A percentile compares a stretch with the other conserved stretches of the same genome.
These are phyloP conservation scores for Penicillium cinerascens DNA, from an alignment of 495 filamentous ascomycete genomes.

Conservation along the genomic window DNA sequence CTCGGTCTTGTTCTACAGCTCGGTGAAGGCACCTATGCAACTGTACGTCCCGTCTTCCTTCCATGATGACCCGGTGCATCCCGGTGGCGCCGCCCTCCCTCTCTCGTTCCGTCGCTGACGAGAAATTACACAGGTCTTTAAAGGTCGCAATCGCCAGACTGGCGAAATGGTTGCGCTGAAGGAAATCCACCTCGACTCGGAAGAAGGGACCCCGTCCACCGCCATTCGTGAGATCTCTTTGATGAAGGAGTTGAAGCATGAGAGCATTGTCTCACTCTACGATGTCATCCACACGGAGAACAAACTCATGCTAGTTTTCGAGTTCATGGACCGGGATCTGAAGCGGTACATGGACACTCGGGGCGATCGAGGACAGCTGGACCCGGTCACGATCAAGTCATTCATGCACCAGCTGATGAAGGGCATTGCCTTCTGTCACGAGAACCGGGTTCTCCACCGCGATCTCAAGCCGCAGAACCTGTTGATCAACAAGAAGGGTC, in stretches of 20 bases:
- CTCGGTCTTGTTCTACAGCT: slow-evolving; percentile 46
- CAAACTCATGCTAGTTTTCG: slow-evolving; percentile 98
- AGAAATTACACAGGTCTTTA: slow-evolving; percentile 72
- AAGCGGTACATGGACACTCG: slow-evolving; percentile 98
- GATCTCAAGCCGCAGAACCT: slow-evolving; percentile 95
- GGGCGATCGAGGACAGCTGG: slow-evolving; percentile 76
- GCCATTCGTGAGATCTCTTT: slow-evolving; percentile 97
- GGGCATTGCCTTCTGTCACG: slow-evolving; percentile 95
- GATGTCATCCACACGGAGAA: slow-evolving; percentile 99
- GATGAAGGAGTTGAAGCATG: slow-evolving; percentile 98
- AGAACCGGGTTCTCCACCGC: slow-evolving; percentile 92
- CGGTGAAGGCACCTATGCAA: slow-evolving; percentile 98
- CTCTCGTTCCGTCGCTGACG: slow-evolving; percentile 15
- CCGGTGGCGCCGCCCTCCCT: neutral
- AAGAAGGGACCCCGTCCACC: slow-evolving; percentile 97
- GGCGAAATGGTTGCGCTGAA: slow-evolving; percentile 96
- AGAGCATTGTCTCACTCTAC: slow-evolving; percentile 94
- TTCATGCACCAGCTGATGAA: slow-evolving; percentile 96
- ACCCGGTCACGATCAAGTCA: slow-evolving; percentile 84
- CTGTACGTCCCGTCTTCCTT: slow-evolving; percentile 56
- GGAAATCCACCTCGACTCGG: slow-evolving; percentile 97
- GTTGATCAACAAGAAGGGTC: slow-evolving; percentile 86
- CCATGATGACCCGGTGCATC: neutral
- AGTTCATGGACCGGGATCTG: slow-evolving; percentile 97
- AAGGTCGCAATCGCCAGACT: slow-evolving; percentile 92